Evolutionary conservation across 257 asterid species (phyloP).

Genomic region (Solanum piurae): DNA sequence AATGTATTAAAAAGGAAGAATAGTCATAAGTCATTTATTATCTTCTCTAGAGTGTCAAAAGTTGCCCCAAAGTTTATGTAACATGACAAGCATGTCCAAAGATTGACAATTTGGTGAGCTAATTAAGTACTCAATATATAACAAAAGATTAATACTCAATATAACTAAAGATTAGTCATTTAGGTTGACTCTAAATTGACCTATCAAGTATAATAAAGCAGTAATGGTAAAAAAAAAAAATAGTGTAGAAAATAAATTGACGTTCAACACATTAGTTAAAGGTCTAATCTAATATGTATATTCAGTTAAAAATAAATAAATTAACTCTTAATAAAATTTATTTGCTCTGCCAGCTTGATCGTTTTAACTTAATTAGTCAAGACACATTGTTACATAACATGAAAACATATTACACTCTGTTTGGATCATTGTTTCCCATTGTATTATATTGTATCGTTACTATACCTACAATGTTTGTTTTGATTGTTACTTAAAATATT

Average conservation of each 20-base stretch:
- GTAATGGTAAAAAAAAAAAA: not conserved
- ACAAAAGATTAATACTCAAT: not conserved
- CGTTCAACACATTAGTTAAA: not conserved
- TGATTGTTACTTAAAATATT: too few species aligned
- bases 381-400: not conserved
- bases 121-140: not conserved
- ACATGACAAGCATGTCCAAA: not conserved
- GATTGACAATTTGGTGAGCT: not conserved
- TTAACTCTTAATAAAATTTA: not conserved
- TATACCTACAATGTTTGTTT: too few species aligned
- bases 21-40: not conserved
- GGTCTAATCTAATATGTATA: not conserved
- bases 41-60: not conserved
- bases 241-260: not conserved
- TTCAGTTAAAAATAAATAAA: too few species aligned
- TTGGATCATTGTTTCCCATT: too few species aligned
- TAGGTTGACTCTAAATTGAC: not conserved
- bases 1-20: not conserved
- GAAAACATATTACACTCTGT: too few species aligned
- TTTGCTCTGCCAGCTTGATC: not conserved
- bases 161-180: not conserved
- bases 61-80: not conserved
- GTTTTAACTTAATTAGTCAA: not conserved
- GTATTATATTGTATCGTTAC: too few species aligned
- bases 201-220: not conserved